Percentiles rank a stretch among this genome's conserved stretches.
These are phyloP conservation scores for Polymyxa betae DNA, from an alignment of 208 protist species.

Conservation along the genomic window DNA sequence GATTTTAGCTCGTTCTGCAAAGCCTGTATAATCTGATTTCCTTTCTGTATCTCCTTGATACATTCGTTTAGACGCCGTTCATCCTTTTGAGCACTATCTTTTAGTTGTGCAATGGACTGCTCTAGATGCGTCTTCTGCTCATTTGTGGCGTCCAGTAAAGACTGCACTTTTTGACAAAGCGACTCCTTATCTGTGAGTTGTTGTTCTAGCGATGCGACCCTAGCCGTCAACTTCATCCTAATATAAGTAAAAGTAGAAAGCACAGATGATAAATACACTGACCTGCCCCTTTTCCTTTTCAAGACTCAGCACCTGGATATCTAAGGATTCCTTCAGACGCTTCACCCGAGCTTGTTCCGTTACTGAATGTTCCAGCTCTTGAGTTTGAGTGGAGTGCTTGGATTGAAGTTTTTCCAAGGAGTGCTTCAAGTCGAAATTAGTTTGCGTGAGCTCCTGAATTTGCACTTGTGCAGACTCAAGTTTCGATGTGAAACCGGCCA, in stretches of 20 bases:
- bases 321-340: not conserved
- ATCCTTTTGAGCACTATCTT: not conserved
- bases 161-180: slow-evolving; percentile 10
- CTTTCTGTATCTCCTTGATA: not conserved
- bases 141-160: not conserved
- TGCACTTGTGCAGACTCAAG: not conserved
- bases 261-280: not conserved
- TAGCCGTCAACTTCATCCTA: not conserved
- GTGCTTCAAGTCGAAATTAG: slow-evolving; percentile 32
- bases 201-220: slow-evolving; percentile 19
- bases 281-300: slow-evolving; percentile 19
- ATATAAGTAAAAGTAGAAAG: not conserved
- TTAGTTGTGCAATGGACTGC: not conserved
- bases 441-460: not conserved
- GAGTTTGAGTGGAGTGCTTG: not conserved
- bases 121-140: not conserved
- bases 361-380: not conserved
- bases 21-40: not conserved
- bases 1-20: not conserved
- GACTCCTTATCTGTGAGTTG: slow-evolving; percentile 16
- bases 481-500: not conserved
- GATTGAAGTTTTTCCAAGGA: not conserved
- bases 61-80: not conserved
- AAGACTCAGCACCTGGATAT: not conserved
- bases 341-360: not conserved